Evolutionary conservation across 2,329 filamentous ascomycete species (phyloP).

Genomic region (Raffaelea albimanens): DNA sequence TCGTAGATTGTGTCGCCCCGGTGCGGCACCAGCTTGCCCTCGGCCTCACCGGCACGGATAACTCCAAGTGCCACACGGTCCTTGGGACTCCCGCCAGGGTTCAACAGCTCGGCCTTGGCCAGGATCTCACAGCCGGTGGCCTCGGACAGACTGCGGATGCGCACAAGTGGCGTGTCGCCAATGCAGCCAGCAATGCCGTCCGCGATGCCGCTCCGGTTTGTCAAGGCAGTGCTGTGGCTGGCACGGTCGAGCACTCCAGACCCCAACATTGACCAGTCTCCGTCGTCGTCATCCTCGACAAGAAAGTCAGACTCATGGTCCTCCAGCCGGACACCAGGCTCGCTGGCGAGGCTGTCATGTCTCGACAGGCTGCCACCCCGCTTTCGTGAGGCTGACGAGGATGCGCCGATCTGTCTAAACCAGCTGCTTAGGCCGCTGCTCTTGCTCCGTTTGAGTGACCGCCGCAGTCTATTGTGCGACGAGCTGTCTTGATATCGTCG

Average conservation of each 20-base stretch:
- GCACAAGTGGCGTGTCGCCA: slow-evolving; percentile 83
- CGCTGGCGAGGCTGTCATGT: slow-evolving; percentile 24
- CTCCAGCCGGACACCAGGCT: slow-evolving; percentile 43
- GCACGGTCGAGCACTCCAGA: neutral
- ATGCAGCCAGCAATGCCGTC: slow-evolving; percentile 87
- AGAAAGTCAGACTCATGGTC: slow-evolving; percentile 37
- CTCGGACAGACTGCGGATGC: slow-evolving; percentile 74
- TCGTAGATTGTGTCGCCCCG: slow-evolving; percentile 94
- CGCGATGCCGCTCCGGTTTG: slow-evolving; percentile 34
- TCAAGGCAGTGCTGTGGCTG: neutral
- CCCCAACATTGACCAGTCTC: slow-evolving; percentile 11
- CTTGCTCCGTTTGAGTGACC: slow-evolving; percentile 2
- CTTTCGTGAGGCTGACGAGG: neutral
- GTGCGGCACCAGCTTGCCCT: slow-evolving; percentile 65
- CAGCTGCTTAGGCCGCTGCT: neutral
- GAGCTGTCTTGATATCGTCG: slow-evolving; percentile 40
- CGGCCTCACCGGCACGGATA: slow-evolving; percentile 71
- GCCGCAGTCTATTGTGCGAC: slow-evolving; percentile 10
- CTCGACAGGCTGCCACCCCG: neutral
- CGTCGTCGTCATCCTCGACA: slow-evolving; percentile 2
- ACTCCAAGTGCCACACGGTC: slow-evolving; percentile 89
- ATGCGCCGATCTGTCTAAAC: neutral
- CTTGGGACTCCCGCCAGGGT: slow-evolving; percentile 89
- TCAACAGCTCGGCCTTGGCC: slow-evolving; percentile 92
- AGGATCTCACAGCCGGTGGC: slow-evolving; percentile 84